Evolutionary conservation across 371 early-diverging fungal species (phyloP), one percentile per base, ranked within the genome.

Genomic region (Chytridium lagenaria): DNA sequence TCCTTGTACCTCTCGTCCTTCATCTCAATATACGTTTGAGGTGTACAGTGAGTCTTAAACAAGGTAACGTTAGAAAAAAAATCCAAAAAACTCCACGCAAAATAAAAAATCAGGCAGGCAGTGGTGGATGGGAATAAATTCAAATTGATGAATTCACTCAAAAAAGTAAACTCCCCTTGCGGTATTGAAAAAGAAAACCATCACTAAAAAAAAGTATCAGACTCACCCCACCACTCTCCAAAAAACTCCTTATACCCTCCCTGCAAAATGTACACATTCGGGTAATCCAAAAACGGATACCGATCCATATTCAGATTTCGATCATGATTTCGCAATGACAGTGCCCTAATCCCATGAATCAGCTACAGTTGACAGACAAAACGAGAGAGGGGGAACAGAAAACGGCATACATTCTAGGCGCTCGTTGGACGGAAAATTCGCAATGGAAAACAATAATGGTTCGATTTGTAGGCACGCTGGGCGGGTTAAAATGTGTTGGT

Each of bases 221-320:
- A n/a, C n/a, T n/a, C n/a, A n/a, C n/a, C 79, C 69, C 77, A 66
- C 71, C 80, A 79, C 44, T 78, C 59, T 16, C 67, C 63, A 69
- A 85, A 95, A 78, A 96, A 95, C 19, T 80, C 81, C 66, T 88
- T 87, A 81, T 95, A 97, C 22, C 97, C 97, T 23, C 96, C 96
- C 64, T 92, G 79, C 70, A 97, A 85, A n/a, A 97, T 88, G 81
- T 95, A 97, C 55, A 97, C 82, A 69, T 96, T 92, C 2, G 97
- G 95, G 78, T 91, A 94, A 66, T 84, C 81, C 63, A 97, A 79
- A 3, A 85, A 75, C 16, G 96, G 96, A 81, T 96, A 96, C 36
- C 80, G 76, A n/a, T 77, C 71, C 44, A 81, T 71, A 76, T 94
- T 94, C 71, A 83, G 74, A 34, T 86, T 81, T 64, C 96, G 89